Evolutionary conservation across 1,284 basidiomycete species (phyloP).

Genomic region (Fomitopsis palustris): DNA sequence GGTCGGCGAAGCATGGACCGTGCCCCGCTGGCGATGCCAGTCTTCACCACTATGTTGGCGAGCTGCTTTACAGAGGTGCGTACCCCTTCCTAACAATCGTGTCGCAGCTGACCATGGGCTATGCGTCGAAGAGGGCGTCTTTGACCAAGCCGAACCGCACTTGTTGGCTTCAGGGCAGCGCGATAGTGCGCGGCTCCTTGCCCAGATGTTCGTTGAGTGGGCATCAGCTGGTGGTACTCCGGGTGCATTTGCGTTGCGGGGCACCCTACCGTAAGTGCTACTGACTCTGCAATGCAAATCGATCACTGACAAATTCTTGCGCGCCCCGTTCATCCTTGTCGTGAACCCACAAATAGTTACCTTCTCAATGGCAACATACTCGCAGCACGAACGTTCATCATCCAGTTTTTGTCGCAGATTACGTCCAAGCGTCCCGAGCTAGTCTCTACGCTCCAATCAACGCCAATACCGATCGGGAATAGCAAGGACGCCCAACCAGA

Average conservation of each 20-base stretch:
- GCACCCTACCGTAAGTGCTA: constrained; percentile 71
- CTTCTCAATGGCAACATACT: constrained; percentile 86
- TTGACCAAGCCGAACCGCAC: constrained; percentile 74
- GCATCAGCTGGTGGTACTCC: constrained; percentile 39
- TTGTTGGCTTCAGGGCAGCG: constrained; percentile 81
- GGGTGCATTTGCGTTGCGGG: constrained; percentile 78
- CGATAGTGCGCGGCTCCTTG: constrained; percentile 83
- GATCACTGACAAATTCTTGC: not conserved
- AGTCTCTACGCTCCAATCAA: constrained; percentile 39
- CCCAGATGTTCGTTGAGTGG: constrained; percentile 85
- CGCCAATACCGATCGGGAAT: constrained; percentile 36
- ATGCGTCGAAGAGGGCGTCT: constrained; percentile 58
- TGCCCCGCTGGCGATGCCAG: constrained; percentile 83
- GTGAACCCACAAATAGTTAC: constrained; percentile 45
- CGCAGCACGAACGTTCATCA: constrained; percentile 81
- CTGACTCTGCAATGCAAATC: not conserved
- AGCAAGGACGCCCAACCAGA: constrained; percentile 37
- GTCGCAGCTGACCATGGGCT: not conserved
- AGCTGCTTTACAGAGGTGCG: constrained; percentile 82
- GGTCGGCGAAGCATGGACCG: constrained; percentile 75
- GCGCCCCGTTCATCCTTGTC: not conserved
- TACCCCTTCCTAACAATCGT: not conserved
- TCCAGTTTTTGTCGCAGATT: constrained; percentile 65
- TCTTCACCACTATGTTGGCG: constrained; percentile 85
- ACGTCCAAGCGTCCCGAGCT: constrained; percentile 38